Base-by-base conservation (phyloP, 1,139 yeast genomes). In the Scheffersomyces quercinus region DNA sequence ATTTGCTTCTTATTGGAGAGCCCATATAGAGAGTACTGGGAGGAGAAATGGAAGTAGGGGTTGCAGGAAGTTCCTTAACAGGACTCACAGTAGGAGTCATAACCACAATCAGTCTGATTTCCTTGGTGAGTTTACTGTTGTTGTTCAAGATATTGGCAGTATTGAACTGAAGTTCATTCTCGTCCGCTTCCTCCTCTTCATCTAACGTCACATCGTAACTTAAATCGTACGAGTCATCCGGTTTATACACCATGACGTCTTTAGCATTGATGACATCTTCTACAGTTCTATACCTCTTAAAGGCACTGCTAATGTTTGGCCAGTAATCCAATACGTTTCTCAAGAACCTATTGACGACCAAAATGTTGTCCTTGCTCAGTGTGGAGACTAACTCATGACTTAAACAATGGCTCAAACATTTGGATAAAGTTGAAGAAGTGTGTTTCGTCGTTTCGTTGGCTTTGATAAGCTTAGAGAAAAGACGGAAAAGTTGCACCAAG, bases 371-470 rank as follows among this genome's bases (percentile, higher is more conserved):
- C 37, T 73, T 72, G 47, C 70, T 76, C 41, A 68, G 64, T 28
- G 77, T 58, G 41, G 69, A 74, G 3, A 77, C 59, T 37, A 71
- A 63, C 54, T 79, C 81, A 46, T 80, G 81, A 45, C 83, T 77
- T 32, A 82, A 52, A 28, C 82, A 72, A 39, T 79, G 76, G 7
- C 79, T 65, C 36, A 82, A 57, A 28, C 80, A 64, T 54, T 73
- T 79, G 31, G 83, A 65, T 32, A 82, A 53, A 1, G 81, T 64
- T 20, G 60, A 60, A 6, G 75, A 52, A 6, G 70, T 73, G 51
- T 81, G 84, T 45, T 68, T 71, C 2, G 86, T 79, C 0, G 50
- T 45, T 2, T 58, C 54, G 3, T 55, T 36, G 39, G 65, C 60
- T 6, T 55, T 47, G 11, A 76, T 49, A 15, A 79, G 59, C 8